These are phyloP conservation scores for Cryptosporidium bovis DNA, from an alignment of 169 alveolate species.

Conservation along the genomic window DNA sequence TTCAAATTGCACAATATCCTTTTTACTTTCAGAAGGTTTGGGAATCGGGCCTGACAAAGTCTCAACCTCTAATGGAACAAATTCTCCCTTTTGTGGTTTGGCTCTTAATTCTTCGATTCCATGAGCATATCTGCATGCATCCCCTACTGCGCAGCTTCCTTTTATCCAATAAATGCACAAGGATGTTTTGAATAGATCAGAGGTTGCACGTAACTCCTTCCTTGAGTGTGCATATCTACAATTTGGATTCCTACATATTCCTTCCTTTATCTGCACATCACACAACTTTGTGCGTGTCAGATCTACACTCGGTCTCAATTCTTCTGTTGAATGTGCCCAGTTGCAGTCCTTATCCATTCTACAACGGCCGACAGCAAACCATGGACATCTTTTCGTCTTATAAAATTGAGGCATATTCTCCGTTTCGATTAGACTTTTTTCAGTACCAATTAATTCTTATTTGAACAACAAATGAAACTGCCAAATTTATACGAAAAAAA, in stretches of 20 bases:
- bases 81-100: slow-evolving; percentile 72
- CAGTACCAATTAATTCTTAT: too few species aligned
- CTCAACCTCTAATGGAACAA: slow-evolving; percentile 66
- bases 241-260: slow-evolving; percentile 56
- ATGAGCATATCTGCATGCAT: slow-evolving; percentile 78
- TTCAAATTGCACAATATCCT: background rate
- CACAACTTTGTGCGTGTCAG: slow-evolving; percentile 65
- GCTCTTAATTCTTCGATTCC: slow-evolving; percentile 77
- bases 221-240: slow-evolving; percentile 80
- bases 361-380: slow-evolving; percentile 75
- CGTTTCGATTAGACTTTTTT: too few species aligned
- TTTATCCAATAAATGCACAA: slow-evolving; percentile 79
- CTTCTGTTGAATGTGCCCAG: slow-evolving; percentile 74
- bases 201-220: slow-evolving; percentile 76
- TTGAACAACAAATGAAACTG: too few species aligned
- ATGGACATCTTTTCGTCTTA: slow-evolving; percentile 71
- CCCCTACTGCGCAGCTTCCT: slow-evolving; percentile 76
- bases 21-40: background rate
- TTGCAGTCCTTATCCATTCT: slow-evolving; percentile 74
- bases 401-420: slow-evolving; percentile 58
- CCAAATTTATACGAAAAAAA: too few species aligned
- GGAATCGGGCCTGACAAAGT: slow-evolving; percentile 47
- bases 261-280: slow-evolving; percentile 58
- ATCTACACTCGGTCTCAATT: slow-evolving; percentile 73
- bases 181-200: slow-evolving; percentile 76